Percentiles rank a stretch among this genome's conserved stretches.
These are phyloP conservation scores for Luvunga scandens DNA, from an alignment of 345 rosid species.

Conservation along the genomic window DNA sequence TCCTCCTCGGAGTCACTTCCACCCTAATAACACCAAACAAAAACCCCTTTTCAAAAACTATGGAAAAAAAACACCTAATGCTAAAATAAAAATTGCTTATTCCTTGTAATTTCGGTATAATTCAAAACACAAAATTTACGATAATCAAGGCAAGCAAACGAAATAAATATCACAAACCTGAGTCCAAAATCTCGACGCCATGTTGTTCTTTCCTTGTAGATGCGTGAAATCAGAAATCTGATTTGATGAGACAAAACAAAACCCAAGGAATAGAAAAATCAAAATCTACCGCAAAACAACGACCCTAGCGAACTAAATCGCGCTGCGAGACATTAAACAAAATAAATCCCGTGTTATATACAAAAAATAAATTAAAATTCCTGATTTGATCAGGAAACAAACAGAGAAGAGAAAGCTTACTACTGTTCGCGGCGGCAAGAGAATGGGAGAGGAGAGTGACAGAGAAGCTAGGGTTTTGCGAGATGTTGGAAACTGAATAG, in stretches of 20 bases:
- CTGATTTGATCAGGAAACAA: too few species aligned
- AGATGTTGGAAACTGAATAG: too few species aligned
- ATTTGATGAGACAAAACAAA: neutral
- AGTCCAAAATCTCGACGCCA: constrained; percentile 65
- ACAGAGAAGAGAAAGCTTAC: too few species aligned
- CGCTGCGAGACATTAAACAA: too few species aligned
- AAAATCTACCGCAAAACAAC: too few species aligned
- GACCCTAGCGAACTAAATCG: too few species aligned
- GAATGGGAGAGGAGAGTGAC: too few species aligned
- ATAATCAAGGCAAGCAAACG: neutral
- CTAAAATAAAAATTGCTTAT: neutral
- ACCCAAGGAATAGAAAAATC: too few species aligned
- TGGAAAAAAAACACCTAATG: neutral
- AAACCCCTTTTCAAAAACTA: neutral
- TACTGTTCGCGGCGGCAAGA: too few species aligned
- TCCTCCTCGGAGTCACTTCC: constrained; percentile 77
- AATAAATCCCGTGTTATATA: too few species aligned
- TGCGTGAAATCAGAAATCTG: constrained; percentile 17
- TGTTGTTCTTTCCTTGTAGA: constrained; percentile 23
- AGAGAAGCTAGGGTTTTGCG: too few species aligned
- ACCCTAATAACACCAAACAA: constrained; percentile 34
- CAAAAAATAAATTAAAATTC: too few species aligned
- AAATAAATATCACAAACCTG: constrained; percentile 44
- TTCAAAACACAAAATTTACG: neutral
- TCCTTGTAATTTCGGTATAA: neutral